Evolutionary conservation across 202 grass and related monocot genomes (phyloP).

Genomic region (Dendrocalamus latiflorus): DNA sequence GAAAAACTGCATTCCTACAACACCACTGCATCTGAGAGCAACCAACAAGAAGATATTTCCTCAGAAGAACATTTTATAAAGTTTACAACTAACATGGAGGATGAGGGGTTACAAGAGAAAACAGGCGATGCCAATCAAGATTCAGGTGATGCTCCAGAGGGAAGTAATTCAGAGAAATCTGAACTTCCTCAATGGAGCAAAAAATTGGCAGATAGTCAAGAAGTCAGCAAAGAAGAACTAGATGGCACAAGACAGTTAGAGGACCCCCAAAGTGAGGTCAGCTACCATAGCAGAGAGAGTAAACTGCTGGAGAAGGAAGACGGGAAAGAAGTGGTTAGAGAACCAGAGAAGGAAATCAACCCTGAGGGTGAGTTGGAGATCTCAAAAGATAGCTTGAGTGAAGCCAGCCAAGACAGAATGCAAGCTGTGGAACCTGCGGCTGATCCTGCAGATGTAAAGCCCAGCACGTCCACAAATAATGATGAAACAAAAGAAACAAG

Average conservation of each 20-base stretch:
- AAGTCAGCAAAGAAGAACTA: slow-evolving; percentile 33
- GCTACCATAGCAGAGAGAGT: slow-evolving; percentile 26
- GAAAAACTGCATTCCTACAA: slow-evolving; percentile 26
- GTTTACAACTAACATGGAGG: slow-evolving; percentile 66
- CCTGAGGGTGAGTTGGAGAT: slow-evolving; percentile 25
- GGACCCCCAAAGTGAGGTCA: slow-evolving; percentile 34
- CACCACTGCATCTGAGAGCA: slow-evolving; percentile 27
- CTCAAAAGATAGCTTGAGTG: slow-evolving; percentile 26
- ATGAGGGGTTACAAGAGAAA: slow-evolving; percentile 35
- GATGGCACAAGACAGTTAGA: slow-evolving; percentile 23
- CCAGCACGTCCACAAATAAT: no score
- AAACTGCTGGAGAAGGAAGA: slow-evolving; percentile 47
- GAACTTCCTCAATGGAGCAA: slow-evolving; percentile 35
- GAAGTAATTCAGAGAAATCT: slow-evolving; percentile 24
- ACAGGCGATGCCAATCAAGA: slow-evolving; percentile 25
- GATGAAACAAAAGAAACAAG: no score
- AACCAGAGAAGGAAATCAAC: slow-evolving; percentile 32
- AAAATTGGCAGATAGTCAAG: slow-evolving; percentile 8
- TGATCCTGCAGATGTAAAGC: no score
- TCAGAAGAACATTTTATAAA: slow-evolving; percentile 49
- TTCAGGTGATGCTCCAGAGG: slow-evolving; percentile 18
- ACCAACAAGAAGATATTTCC: slow-evolving; percentile 27
- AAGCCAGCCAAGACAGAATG: slow-evolving; percentile 31
- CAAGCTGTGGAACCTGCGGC: no score
- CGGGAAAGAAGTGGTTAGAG: neutral